Conservation (phyloP, 495 filamentous ascomycete species). For the Aspergillus heteromorphus region DNA sequence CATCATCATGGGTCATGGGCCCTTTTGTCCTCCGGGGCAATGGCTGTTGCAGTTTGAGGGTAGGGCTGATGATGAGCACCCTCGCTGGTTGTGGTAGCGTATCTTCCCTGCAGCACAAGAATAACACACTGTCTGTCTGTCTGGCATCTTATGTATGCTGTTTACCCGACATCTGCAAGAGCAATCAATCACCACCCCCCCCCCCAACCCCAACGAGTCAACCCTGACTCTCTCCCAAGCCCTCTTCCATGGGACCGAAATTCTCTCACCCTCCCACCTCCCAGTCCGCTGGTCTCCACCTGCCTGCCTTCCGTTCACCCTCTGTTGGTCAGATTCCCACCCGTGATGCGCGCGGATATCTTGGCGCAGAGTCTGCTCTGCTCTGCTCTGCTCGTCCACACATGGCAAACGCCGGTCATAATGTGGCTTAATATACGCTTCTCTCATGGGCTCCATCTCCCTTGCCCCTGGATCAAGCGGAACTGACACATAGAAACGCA, state of each 20-base stretch:
- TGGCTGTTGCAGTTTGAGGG: no score
- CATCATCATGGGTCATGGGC: no score
- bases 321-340: neutral
- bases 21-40: no score
- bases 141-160: no score
- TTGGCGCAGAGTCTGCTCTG: neutral
- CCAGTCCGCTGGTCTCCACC: neutral
- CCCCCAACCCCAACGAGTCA: neutral
- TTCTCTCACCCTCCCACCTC: slow-evolving; percentile 2
- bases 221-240: neutral
- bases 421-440: neutral
- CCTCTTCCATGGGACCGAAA: neutral
- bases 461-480: neutral
- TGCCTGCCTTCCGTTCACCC: neutral
- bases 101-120: no score
- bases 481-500: slow-evolving; percentile 1
- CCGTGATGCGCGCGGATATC: slow-evolving; percentile 5
- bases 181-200: no score
- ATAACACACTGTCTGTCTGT: no score
- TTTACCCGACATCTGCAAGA: no score
- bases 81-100: no score
- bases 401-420: neutral
- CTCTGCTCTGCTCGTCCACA: no score
- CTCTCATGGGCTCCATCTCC: no score
- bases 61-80: neutral